Evolutionary conservation across 2,329 filamentous ascomycete species (phyloP).

Genomic region (Botrytis galanthina): DNA sequence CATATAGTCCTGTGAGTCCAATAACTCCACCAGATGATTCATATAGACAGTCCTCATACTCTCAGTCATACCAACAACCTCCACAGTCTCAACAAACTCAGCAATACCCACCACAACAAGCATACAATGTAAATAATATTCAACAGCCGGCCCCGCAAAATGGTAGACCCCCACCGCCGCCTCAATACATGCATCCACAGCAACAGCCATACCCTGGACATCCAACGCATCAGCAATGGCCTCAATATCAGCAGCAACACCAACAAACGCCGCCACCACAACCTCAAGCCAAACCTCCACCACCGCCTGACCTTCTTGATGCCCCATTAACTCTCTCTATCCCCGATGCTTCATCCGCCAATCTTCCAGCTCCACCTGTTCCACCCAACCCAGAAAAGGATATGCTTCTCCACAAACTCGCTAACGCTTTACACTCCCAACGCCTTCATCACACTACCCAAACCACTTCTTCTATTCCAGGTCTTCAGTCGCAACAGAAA

Average conservation of each 20-base stretch:
- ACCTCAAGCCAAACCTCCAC: constrained; percentile 40
- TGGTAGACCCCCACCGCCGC: constrained; percentile 24
- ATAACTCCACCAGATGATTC: constrained; percentile 30
- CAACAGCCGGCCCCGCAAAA: constrained; percentile 25
- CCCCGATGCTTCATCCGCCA: constrained; percentile 44
- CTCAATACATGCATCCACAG: constrained; percentile 30
- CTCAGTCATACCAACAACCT: constrained; percentile 30
- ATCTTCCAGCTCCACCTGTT: constrained; percentile 73
- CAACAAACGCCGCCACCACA: constrained; percentile 35
- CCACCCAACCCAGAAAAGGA: constrained; percentile 97
- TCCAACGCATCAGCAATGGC: constrained; percentile 26
- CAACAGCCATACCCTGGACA: constrained; percentile 28
- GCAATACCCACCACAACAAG: constrained; percentile 5
- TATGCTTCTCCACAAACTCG: constrained; percentile 75
- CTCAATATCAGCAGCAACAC: constrained; percentile 35
- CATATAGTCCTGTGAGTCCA: constrained; percentile 33
- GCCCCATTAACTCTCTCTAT: constrained; percentile 51
- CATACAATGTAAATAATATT: constrained; percentile 21
- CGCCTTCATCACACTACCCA: constrained; percentile 68
- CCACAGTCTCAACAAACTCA: constrained; percentile 25
- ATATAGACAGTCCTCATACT: constrained; percentile 26
- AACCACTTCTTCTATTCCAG: constrained; percentile 70
- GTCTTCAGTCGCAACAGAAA: constrained; percentile 73
- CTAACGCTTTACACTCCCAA: constrained; percentile 64
- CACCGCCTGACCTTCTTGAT: constrained; percentile 53